Evolutionary conservation across 805 yeast species (phyloP).

Genomic region (Hanseniaspora thailandica): DNA sequence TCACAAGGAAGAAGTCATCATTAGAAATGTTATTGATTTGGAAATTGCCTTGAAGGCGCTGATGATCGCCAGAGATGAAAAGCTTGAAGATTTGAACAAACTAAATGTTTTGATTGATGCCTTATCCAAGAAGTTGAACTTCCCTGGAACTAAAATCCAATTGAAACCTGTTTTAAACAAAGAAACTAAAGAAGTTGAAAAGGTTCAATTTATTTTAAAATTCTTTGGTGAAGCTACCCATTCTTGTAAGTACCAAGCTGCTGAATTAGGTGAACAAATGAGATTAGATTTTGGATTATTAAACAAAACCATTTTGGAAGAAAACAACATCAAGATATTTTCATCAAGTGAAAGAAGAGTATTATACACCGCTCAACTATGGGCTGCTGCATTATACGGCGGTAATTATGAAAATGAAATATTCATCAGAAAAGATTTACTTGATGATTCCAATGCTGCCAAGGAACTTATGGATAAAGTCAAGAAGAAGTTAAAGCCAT

Average conservation of each 20-base stretch:
- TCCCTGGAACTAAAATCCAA: slow-evolving; percentile 96
- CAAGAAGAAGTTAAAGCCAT: slow-evolving; percentile 87
- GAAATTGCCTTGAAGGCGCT: slow-evolving; percentile 78
- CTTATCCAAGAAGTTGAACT: slow-evolving; percentile 71
- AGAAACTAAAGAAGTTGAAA: slow-evolving; percentile 61
- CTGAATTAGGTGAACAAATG: slow-evolving; percentile 89
- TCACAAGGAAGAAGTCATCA: slow-evolving; percentile 89
- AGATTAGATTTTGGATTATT: slow-evolving; percentile 82
- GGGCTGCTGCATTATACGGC: slow-evolving; percentile 64
- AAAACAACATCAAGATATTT: slow-evolving; percentile 70
- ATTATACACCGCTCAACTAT: slow-evolving; percentile 78
- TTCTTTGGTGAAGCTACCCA: slow-evolving; percentile 99
- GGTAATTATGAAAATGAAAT: slow-evolving; percentile 47
- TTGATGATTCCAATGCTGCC: slow-evolving; percentile 97
- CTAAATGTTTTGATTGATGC: slow-evolving; percentile 68
- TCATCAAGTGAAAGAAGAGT: slow-evolving; percentile 94
- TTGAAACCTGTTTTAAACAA: slow-evolving; percentile 71
- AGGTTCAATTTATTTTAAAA: slow-evolving; percentile 87
- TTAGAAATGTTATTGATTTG: slow-evolving; percentile 77
- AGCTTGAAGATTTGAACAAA: slow-evolving; percentile 71
- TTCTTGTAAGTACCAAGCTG: slow-evolving; percentile 87
- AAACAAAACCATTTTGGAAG: slow-evolving; percentile 59
- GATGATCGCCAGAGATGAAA: slow-evolving; percentile 62
- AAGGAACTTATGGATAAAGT: slow-evolving; percentile 96
- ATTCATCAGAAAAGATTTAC: slow-evolving; percentile 72